Percentiles rank a stretch among this genome's conserved stretches.
These are phyloP conservation scores for Salvia miltiorrhiza DNA, from an alignment of 257 asterid genomes.

Conservation along the genomic window DNA sequence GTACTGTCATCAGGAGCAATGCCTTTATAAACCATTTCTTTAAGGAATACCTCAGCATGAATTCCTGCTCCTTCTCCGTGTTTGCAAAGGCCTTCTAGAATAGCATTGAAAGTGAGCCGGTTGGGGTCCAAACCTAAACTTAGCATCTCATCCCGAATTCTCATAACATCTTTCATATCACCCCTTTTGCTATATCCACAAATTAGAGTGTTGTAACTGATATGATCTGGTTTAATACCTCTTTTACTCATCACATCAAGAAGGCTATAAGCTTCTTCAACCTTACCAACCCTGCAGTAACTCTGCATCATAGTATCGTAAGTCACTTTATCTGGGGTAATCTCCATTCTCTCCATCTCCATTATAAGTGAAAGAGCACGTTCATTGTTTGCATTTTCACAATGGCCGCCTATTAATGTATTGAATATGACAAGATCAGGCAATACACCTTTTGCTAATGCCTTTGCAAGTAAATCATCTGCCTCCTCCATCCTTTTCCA, in stretches of 20 bases:
- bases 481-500: slow-evolving; percentile 49
- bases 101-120: slow-evolving; percentile 46
- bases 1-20: slow-evolving; percentile 52
- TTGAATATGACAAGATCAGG: slow-evolving; percentile 63
- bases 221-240: slow-evolving; percentile 46
- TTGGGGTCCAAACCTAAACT: slow-evolving; percentile 39
- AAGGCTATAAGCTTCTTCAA: slow-evolving; percentile 45
- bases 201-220: slow-evolving; percentile 45
- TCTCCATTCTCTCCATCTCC: slow-evolving; percentile 46
- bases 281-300: slow-evolving; percentile 46
- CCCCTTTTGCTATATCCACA: slow-evolving; percentile 53
- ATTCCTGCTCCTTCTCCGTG: slow-evolving; percentile 36
- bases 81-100: slow-evolving; percentile 47
- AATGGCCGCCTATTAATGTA: slow-evolving; percentile 52
- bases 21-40: slow-evolving; percentile 61
- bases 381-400: slow-evolving; percentile 36
- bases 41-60: slow-evolving; percentile 45
- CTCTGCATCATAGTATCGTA: slow-evolving; percentile 50
- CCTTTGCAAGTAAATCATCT: slow-evolving; percentile 40
- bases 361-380: slow-evolving; percentile 37
- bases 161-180: slow-evolving; percentile 36
- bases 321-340: slow-evolving; percentile 51
- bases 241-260: slow-evolving; percentile 40
- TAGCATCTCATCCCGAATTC: slow-evolving; percentile 43
- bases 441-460: slow-evolving; percentile 31